Conservation (phyloP, 2,329 filamentous ascomycete genomes). For the Colletotrichum sublineola region DNA sequence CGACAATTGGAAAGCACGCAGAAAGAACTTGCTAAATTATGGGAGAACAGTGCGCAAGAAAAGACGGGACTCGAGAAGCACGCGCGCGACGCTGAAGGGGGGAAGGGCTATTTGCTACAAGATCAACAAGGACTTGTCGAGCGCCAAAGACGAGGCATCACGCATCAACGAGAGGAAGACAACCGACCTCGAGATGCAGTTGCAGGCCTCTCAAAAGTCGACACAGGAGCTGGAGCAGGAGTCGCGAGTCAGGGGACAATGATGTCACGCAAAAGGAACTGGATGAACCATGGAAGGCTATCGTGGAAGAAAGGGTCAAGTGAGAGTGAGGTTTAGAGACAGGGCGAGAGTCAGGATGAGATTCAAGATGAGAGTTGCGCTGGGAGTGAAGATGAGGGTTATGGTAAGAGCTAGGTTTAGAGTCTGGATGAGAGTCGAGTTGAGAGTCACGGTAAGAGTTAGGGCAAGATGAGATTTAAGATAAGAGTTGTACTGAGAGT, state of each 20-base stretch:
- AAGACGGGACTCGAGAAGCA: slow-evolving; percentile 77
- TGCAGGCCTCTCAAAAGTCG: slow-evolving; percentile 60
- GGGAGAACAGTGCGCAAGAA: slow-evolving; percentile 64
- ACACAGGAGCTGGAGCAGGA: slow-evolving; percentile 73
- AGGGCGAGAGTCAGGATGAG: too few relatives aligned
- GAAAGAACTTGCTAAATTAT: slow-evolving; percentile 65
- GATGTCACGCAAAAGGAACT: too few relatives aligned
- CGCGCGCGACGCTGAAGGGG: slow-evolving; percentile 78
- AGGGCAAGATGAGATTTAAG: too few relatives aligned
- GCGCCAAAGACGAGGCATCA: slow-evolving; percentile 77
- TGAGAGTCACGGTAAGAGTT: too few relatives aligned
- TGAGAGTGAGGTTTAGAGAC: too few relatives aligned
- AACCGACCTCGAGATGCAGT: slow-evolving; percentile 66
- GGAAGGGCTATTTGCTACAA: slow-evolving; percentile 74
- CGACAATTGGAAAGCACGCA: slow-evolving; percentile 64
- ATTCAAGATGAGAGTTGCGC: too few relatives aligned
- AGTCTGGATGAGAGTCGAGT: too few relatives aligned
- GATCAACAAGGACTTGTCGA: slow-evolving; percentile 83
- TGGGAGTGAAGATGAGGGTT: too few relatives aligned
- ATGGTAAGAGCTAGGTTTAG: too few relatives aligned
- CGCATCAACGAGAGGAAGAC: slow-evolving; percentile 69
- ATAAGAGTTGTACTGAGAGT: too few relatives aligned
- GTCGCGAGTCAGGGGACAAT: slow-evolving; percentile 47
- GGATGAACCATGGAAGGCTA: too few relatives aligned
- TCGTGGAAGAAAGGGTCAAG: too few relatives aligned